Evolutionary conservation across 768 basidiomycete genomes (phyloP), one percentile per base, ranked within the genome.

Genomic region (Tephrocybe sp.): DNA sequence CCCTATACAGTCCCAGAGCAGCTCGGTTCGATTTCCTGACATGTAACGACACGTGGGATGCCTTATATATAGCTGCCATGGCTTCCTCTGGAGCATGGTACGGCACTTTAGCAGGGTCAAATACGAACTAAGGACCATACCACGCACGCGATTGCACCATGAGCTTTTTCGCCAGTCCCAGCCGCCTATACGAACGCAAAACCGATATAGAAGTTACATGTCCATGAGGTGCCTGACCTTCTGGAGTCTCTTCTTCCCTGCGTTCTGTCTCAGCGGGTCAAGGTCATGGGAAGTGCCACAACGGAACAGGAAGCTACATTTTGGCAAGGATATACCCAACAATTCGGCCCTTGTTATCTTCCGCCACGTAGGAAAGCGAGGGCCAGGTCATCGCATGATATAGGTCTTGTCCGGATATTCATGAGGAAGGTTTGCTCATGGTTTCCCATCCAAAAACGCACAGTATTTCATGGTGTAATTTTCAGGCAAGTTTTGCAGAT

Each of bases 181-280:
- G 72, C 40, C 95, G 79, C 53, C 95, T 79, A 67, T 97, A 94
- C 11, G 91, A 84, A 50, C 95, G 78, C 42, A 98, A 70, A 6
- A 97, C 94, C 2, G 93, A 94, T 65, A 98, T 95, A 15, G 94
- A 97, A 0, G 94, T 98, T 57, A 98, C 94, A 64, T 98, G 95
- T 1, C 95, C 95, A 61, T 93, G 90, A 1, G 85, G 80, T 37
- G 80, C 80, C 34, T 82, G 79, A 27, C 84, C 84, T 57, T 86
- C 69, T 11, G 71, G 64, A 11, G 73, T 71, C 38, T 84, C 76
- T 61, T 79, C 85, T 55, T 91, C 88, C 83, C 86, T 89, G 57
- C 19, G 24, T 52, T 48, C 27, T 42, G 45, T 30, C 53, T 44
- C 47, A 50, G 33, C 24, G 46, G 21, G 38, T 59, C 33, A 61